Conservation (phyloP, 2,329 filamentous ascomycete species). For the Hymenoscyphus fraxineus region DNA sequence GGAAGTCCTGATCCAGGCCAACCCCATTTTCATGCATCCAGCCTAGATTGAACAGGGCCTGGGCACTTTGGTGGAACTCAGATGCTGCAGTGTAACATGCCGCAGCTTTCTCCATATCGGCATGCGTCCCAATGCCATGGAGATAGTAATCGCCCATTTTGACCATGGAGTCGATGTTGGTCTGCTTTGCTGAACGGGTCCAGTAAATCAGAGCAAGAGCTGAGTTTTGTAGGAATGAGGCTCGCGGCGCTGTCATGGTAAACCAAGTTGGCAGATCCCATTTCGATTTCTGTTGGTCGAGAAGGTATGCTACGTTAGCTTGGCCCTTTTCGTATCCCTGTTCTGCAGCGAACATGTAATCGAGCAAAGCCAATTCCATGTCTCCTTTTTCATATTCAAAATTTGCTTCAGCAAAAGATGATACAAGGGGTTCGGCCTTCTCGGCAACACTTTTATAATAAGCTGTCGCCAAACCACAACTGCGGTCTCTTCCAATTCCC, state of each 20-base stretch:
- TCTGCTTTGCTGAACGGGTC: conserved; percentile 89
- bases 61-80: conserved; percentile 86
- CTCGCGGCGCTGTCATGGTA: conserved; percentile 35
- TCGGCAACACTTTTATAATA: conserved; percentile 65
- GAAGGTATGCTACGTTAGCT: conserved; percentile 67
- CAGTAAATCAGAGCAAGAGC: conserved; percentile 71
- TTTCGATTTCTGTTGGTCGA: conserved; percentile 59
- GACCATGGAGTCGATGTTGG: conserved; percentile 88
- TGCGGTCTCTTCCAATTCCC: conserved; percentile 61
- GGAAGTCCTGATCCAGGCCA: conserved; percentile 89
- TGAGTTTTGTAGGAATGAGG: conserved; percentile 51
- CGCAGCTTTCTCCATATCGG: conserved; percentile 79
- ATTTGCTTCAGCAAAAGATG: conserved; percentile 64
- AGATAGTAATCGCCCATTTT: conserved; percentile 99
- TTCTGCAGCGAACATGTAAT: conserved; percentile 69
- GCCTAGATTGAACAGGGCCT: conserved; percentile 93
- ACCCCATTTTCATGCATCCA: conserved; percentile 99
- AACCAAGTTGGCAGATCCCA: conserved; percentile 42
- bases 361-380: conserved; percentile 59
- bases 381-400: conserved; percentile 61
- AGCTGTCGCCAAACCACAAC: conserved; percentile 61
- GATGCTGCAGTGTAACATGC: conserved; percentile 90
- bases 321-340: conserved; percentile 69
- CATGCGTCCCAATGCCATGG: conserved; percentile 67
- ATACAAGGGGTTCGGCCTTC: conserved; percentile 53